Base-by-base conservation (phyloP, 2,329 filamentous ascomycete species). In the Ambrosiella beaveri region DNA sequence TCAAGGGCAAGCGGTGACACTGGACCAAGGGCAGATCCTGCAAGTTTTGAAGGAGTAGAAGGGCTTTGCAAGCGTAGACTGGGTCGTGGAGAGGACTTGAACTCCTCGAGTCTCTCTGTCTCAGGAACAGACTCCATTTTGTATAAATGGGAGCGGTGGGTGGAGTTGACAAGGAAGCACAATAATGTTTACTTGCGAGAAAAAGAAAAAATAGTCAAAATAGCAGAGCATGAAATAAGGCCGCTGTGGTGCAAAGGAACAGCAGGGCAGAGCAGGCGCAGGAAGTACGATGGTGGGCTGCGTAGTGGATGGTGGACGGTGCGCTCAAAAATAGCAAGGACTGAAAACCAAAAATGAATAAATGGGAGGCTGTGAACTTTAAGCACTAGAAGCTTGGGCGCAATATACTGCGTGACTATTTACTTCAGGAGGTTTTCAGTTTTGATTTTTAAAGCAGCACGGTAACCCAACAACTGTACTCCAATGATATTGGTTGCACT, bases 121-220 rank as follows among this genome's bases (percentile, higher is more conserved):
- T 84, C 81, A 63, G 81, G 81, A 65, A 84, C 81, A 60, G 80
- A 79, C 69, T 84, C 81, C 81, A 84, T 84, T 64, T 64, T 68
- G 58, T 44, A 53, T 37, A 36, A n/a, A 13, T 8, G 9, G 35
- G n/a, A 15, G 45, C 7, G 56, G 36, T 40, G 45, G 37, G n/a
- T 12, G 15, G 53, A 13, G 5, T 41, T 8, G 19, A 13, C 44
- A 47, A 7, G 44, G n/a, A 47, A 17, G 44, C 13, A 2, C 19
- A 8, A 8, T 13, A 13, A 47, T 27, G 27, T 27, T 27, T 27
- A 27, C 27, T 27, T 27, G 27, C 27, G 44, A n/a, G 44, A 47
- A 45, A 15, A 15, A 35, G 50, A 7, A n/a, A 36, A n/a, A 13
- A 13, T 39, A 35, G 35, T 50, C 13, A 39, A 45, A 37, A 57